phyloP scores from a whole-genome alignment of 2,329 filamentous ascomycete species.

The Aspergillus transmontanensis region DNA sequence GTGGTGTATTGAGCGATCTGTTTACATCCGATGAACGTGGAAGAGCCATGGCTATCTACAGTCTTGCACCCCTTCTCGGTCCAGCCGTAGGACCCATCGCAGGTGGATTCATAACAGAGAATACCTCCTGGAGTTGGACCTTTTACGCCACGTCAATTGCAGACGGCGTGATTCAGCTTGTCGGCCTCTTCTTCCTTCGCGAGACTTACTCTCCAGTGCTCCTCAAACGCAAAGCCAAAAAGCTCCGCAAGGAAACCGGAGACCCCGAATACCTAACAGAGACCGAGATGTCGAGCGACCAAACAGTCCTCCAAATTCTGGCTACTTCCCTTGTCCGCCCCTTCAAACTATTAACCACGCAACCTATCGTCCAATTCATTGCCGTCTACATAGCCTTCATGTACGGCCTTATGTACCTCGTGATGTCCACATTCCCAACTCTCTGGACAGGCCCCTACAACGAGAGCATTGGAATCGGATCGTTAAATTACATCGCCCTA shows the following conservation, averaged over 20 bases:
- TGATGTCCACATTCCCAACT: constrained; percentile 50
- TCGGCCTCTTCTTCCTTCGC: constrained; percentile 62
- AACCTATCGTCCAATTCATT: constrained; percentile 62
- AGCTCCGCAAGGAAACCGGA: constrained; percentile 43
- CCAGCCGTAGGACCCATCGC: constrained; percentile 67
- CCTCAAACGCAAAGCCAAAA: constrained; percentile 56
- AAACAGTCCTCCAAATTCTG: constrained; percentile 5
- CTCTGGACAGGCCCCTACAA: constrained; percentile 60
- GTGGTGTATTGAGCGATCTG: constrained; percentile 49
- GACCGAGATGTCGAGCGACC: constrained; percentile 20
- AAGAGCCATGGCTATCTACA: constrained; percentile 63
- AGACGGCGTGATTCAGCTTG: constrained; percentile 61
- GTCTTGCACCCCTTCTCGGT: constrained; percentile 63
- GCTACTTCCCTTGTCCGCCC: constrained; percentile 54
- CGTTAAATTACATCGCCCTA: constrained; percentile 65
- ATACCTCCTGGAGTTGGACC: constrained; percentile 71
- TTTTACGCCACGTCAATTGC: constrained; percentile 69
- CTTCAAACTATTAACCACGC: constrained; percentile 57
- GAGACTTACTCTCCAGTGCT: constrained; percentile 69
- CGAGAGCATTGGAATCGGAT: constrained; percentile 58
- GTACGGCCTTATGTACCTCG: constrained; percentile 51
- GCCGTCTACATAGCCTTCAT: constrained; percentile 59
- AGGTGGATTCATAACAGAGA: constrained; percentile 64
- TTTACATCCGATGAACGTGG: constrained; percentile 65
- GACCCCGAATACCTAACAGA: constrained; percentile 40